Evolutionary conservation across 1,139 yeast genomes (phyloP).

Genomic region (Scheffersomyces lignicola): DNA sequence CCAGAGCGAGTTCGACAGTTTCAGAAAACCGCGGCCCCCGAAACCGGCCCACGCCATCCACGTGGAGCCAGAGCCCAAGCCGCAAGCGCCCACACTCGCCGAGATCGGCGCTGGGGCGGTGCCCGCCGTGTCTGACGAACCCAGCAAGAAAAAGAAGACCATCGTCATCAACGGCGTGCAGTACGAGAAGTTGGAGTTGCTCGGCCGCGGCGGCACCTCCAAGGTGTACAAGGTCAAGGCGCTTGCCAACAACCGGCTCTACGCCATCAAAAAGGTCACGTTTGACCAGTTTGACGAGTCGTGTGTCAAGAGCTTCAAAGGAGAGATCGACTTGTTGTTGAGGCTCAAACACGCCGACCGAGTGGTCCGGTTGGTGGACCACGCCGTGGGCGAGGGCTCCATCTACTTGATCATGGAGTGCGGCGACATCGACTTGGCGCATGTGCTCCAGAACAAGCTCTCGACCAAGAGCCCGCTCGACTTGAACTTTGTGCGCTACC

Average conservation of each 20-base stretch:
- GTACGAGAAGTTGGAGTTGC: constrained; percentile 73
- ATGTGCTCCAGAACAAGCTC: constrained; percentile 64
- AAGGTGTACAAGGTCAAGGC: constrained; percentile 83
- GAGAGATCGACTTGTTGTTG: constrained; percentile 78
- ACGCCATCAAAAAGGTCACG: constrained; percentile 81
- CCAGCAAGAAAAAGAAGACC: constrained; percentile 26
- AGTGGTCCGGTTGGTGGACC: constrained; percentile 78
- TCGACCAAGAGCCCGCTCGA: constrained; percentile 55
- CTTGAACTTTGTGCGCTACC: constrained; percentile 75
- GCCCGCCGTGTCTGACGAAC: constrained; percentile 11
- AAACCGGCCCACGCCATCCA: constrained; percentile 5
- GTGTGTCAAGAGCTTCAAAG: constrained; percentile 77
- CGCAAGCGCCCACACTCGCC: constrained; percentile 7
- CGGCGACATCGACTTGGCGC: constrained; percentile 90
- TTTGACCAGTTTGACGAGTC: constrained; percentile 79
- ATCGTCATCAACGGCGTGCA: constrained; percentile 54
- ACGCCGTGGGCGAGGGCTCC: constrained; percentile 63
- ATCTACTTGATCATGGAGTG: constrained; percentile 88
- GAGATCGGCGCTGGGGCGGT: constrained; percentile 2
- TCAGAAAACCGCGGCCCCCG: constrained; percentile 18
- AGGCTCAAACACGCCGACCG: constrained; percentile 62
- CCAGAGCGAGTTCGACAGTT: constrained; percentile 9
- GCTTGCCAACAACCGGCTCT: constrained; percentile 49
- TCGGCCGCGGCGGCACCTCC: constrained; percentile 94
- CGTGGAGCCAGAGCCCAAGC: constrained; percentile 12